Evolutionary conservation across 306 rosid species (phyloP), one percentile per base, ranked within the genome.

Genomic region (Abrus pulchellus): DNA sequence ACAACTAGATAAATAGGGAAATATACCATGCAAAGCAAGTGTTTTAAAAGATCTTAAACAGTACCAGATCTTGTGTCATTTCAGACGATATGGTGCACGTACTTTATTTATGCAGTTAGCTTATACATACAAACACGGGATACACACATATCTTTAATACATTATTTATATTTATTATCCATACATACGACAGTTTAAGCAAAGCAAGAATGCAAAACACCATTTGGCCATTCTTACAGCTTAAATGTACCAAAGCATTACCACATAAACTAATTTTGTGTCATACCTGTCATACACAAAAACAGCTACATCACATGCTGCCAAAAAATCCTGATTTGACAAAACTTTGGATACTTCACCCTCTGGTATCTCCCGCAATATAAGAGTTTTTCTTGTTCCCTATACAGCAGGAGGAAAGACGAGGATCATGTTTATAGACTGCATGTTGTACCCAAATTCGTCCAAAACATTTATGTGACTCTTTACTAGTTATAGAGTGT

Each of bases 321-420:
- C 96, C 85, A 95, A 90, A 89, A 73, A 93, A 74, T 93, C 93
- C 85, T 84, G 83, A 47, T 83, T 80, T 60, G 90, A 86, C 72
- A 95, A 81, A 76, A 78, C 69, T 44, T 68, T 74, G 7, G 88
- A 83, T 10, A 90, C 88, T 85, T 76, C 83, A 60, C 82, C 88
- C 79, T 93, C 99, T 52, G 98, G 97, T 78, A 95, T 93, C 93
- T 95, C 99, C 78, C 94, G 87, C 84, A 95, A 84, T 63, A 95
- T 82, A 78, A 95, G 96, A 57, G 92, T 91, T 85, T 88, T 92
- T 87, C 77, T 92, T 56, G 68, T 84, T 48, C 96, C 96, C 99
- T 95, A 27, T 20, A 83, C 5, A 14, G 75, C 27, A 14, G 78
- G 13, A 73, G 77, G 44, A 70, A 70, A 79, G 76, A 77, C 53